Base-by-base conservation (phyloP, 2,329 filamentous ascomycete genomes). In the Dactylellina drechsleri region DNA sequence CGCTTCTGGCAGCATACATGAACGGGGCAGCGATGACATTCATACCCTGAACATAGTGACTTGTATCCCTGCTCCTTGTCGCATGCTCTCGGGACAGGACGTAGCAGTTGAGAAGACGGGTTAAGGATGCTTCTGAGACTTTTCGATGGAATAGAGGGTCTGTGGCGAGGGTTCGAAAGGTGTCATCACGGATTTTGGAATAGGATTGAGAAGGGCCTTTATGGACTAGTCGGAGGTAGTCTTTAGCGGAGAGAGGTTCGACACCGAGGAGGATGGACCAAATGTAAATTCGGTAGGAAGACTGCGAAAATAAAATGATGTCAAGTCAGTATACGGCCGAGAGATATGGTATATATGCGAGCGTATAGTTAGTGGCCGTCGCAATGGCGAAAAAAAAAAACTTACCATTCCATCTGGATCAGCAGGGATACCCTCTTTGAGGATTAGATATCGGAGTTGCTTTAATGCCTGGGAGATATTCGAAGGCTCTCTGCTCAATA, bases 121-220 rank as follows among this genome's bases (percentile, higher is more conserved):
- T 98, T 49, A 99, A 84, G 82, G 92, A 96, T 76, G 96, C 96
- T 82, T 99, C 95, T 70, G 92, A 97, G 73, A 99, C 95, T 70
- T 94, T 91, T 36, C 95, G 89, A 76, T 95, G 92, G 85, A 98
- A 99, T 41, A 99, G 88, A n/a, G 94, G 93, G 80, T 99, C 95
- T 60, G 94, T 97, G 36, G 95, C 95, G 65, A 99, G 86, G 0
- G 95, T 99, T 79, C 95, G 92, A 82, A 98, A 98, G 47, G 95
- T 97, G 82, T 99, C 95, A 83, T 99, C 97, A 81, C 93, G 92
- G 81, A 99, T 99, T 84, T 99, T 99, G 80, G 92, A 89, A 83
- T 99, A 97, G 53, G 93, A 93, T 0, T 94, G 93, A 2, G 94
- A 98, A 23, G 94, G 91, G 77, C 95, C 94, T 77, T 95, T 92